phyloP scores from a whole-genome alignment of 2,329 filamentous ascomycete species.

The Hypoxylon sp. region DNA sequence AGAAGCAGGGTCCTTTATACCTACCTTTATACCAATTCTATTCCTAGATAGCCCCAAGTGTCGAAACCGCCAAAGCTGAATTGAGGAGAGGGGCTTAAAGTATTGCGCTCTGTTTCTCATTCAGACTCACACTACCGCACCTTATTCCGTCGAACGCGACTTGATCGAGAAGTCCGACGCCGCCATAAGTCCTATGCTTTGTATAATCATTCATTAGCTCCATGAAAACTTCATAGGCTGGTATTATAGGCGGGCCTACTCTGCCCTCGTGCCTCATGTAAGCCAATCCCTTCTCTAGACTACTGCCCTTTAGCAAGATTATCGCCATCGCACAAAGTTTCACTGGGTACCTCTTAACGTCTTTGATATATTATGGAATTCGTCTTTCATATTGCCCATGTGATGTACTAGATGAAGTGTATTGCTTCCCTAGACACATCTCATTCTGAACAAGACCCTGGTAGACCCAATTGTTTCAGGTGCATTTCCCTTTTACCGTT shows the following conservation, averaged over 20 bases:
- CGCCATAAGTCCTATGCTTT: conserved; percentile 11
- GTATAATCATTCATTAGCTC: conserved; percentile 14
- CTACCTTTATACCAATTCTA: background rate
- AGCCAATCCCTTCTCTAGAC: conserved; percentile 24
- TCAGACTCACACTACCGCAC: conserved; percentile 13
- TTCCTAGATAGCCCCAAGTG: background rate
- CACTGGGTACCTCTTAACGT: background rate
- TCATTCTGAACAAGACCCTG: background rate
- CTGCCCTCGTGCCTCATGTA: conserved; percentile 46
- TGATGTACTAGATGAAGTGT: conserved; percentile 1
- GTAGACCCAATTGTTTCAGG: background rate
- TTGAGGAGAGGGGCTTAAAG: conserved; percentile 8
- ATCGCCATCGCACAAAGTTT: conserved; percentile 2
- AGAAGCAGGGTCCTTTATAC: background rate
- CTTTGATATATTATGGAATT: background rate
- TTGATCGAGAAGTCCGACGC: conserved; percentile 1
- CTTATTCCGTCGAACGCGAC: conserved; percentile 9
- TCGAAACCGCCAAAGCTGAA: background rate
- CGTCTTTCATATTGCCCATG: background rate
- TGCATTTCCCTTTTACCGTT: background rate
- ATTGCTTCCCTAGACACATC: background rate
- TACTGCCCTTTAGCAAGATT: background rate
- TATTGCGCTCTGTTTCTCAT: conserved; percentile 19
- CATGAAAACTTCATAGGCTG: conserved; percentile 39
- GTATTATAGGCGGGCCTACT: conserved; percentile 33